Evolutionary conservation across 371 early-diverging fungal genomes (phyloP), one percentile per base, ranked within the genome.

Genomic region (Coemansia linderi): DNA sequence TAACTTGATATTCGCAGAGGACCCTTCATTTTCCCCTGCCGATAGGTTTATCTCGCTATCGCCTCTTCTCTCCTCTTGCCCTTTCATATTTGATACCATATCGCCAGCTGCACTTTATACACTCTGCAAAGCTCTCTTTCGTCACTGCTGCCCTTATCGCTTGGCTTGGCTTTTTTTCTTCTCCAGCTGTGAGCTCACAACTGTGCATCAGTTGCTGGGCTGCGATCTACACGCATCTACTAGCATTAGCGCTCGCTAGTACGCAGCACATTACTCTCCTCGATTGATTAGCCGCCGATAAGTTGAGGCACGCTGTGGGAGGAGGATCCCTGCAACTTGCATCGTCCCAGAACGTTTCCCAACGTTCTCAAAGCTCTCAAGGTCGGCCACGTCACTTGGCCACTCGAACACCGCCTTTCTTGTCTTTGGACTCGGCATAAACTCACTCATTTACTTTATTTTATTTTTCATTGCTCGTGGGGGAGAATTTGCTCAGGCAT

Each of bases 191-290:
- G 44, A 44, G n/a, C 8, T n/a, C 8, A 44, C 7, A n/a, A 19
- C 33, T n/a, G n/a, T n/a, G 19, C 44, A 44, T 44, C 19, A 19
- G 44, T 19, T 29, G 29, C 22, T 13, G 31, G 31, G 13, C 31
- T 52, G 52, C 29, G 52, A 52, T 52, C 52, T 52, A 48, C 50
- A 48, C 50, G 27, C 50, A 48, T 48, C n/a, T 48, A 48, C 50
- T 48, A 48, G 50, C 24, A 24, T 48, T 48, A 27, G 24, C 27
- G 12, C 50, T 48, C 27, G 50, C 24, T 48, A 48, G 50, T 48
- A 48, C 50, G 50, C 50, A 48, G 50, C 50, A 48, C 29, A 12
- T 13, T 12, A 9, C 46, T n/a, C 52, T 29, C 29, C 52, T 29
- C 29, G 27, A 29, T 52, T 13, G 52, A 52, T 52, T 52, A 52